Conservation (phyloP, 2,329 filamentous ascomycete species). For the Colletotrichum lini region DNA sequence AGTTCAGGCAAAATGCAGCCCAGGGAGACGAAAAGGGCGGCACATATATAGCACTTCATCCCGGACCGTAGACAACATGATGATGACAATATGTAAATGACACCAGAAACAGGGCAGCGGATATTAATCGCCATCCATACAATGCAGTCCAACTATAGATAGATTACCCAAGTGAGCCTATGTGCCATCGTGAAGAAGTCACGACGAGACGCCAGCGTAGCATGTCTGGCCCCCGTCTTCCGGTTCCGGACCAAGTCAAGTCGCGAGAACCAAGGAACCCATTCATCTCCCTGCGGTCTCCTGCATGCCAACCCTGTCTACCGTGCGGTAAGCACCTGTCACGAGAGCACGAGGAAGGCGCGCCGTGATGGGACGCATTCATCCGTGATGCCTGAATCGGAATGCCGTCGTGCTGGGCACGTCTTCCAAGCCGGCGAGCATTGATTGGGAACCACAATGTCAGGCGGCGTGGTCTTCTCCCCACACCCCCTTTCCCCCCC, state of each 20-base stretch:
- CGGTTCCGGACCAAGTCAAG: slow-evolving; percentile 1
- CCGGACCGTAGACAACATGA: not conserved
- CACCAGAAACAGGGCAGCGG: not conserved
- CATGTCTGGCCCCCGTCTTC: not conserved
- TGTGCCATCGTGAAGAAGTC: slow-evolving; percentile 6
- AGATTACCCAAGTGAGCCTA: not conserved
- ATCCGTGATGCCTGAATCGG: slow-evolving; percentile 39
- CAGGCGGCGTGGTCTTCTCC: not conserved
- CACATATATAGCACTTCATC: slow-evolving; percentile 37
- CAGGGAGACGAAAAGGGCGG: not conserved
- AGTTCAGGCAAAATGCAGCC: slow-evolving; percentile 37
- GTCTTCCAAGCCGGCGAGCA: not conserved
- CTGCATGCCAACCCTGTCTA: not conserved
- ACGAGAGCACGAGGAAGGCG: slow-evolving; percentile 17
- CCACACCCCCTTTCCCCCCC: not conserved
- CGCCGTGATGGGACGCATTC: slow-evolving; percentile 34
- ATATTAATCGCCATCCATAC: slow-evolving; percentile 16
- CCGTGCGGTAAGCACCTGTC: slow-evolving; percentile 8
- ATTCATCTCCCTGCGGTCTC: not conserved
- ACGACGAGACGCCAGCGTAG: not conserved
- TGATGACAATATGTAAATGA: not conserved
- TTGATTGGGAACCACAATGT: slow-evolving; percentile 26
- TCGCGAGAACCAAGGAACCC: slow-evolving; percentile 2
- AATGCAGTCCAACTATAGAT: not conserved
- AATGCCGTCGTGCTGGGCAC: not conserved